These are phyloP conservation scores for Lachnellula willkommii DNA, from an alignment of 2,329 filamentous ascomycete species.

Conservation along the genomic window DNA sequence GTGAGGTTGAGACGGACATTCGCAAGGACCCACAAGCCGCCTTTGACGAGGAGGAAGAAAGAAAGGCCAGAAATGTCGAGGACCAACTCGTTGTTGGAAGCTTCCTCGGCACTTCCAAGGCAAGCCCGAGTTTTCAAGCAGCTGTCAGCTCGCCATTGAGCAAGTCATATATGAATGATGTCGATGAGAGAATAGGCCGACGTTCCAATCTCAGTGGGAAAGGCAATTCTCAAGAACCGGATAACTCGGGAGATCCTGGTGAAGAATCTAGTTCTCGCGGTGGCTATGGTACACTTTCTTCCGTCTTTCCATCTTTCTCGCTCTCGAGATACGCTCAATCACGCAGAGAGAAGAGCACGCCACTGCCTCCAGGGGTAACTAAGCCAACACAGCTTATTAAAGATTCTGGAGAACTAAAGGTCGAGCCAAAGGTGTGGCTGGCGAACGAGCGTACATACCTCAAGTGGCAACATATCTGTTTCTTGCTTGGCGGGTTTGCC, in stretches of 20 bases:
- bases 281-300: constrained; percentile 56
- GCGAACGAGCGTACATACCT: constrained; percentile 97
- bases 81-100: constrained; percentile 88
- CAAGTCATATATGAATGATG: constrained; percentile 58
- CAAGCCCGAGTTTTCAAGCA: constrained; percentile 48
- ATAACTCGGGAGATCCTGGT: constrained; percentile 29
- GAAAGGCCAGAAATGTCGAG: constrained; percentile 72
- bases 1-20: constrained; percentile 87
- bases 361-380: constrained; percentile 79
- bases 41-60: constrained; percentile 86
- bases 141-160: constrained; percentile 61
- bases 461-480: constrained; percentile 95
- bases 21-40: constrained; percentile 85
- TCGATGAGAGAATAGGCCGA: constrained; percentile 34
- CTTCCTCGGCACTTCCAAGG: constrained; percentile 57
- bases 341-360: constrained; percentile 44
- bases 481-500: constrained; percentile 78
- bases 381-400: constrained; percentile 88
- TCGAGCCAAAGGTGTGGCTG: constrained; percentile 98
- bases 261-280: constrained; percentile 33
- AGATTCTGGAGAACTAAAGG: constrained; percentile 82
- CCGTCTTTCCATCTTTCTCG: constrained; percentile 77
- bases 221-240: constrained; percentile 10
- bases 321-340: constrained; percentile 68
- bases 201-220: constrained; percentile 29